A percentile compares a stretch with the other conserved stretches of the same genome.
These are phyloP conservation scores for Chrysoporthe cubensis DNA, from an alignment of 2,329 filamentous ascomycete genomes.

Conservation along the genomic window DNA sequence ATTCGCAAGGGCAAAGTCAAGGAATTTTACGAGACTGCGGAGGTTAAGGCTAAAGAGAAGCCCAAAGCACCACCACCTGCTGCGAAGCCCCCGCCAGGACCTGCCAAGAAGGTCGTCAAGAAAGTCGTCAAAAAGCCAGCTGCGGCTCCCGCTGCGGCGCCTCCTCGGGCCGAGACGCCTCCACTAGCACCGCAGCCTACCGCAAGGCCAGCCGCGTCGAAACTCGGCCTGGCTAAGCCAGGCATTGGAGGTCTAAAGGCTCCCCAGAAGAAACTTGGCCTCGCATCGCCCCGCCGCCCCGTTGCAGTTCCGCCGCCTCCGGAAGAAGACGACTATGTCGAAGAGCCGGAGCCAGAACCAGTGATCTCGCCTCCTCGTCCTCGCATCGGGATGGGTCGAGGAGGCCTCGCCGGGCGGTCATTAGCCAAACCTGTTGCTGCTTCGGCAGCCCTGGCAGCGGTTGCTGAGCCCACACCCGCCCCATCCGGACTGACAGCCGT, in stretches of 20 bases:
- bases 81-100: conserved; percentile 53
- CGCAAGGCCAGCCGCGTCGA: conserved; percentile 55
- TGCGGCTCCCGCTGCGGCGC: conserved; percentile 37
- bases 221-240: conserved; percentile 60
- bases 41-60: conserved; percentile 89
- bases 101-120: conserved; percentile 49
- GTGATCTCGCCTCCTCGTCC: conserved; percentile 51
- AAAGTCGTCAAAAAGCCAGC: conserved; percentile 58
- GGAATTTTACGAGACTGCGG: conserved; percentile 81
- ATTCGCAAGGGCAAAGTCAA: conserved; percentile 96
- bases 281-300: conserved; percentile 58
- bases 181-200: conserved; percentile 63
- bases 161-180: conserved; percentile 48
- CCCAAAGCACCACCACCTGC: conserved; percentile 77
- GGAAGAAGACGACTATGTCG: conserved; percentile 45
- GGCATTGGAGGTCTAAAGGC: conserved; percentile 63
- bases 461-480: conserved; percentile 61
- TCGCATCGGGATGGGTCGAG: conserved; percentile 71
- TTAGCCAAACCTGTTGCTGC: conserved; percentile 71
- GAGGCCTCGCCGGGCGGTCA: conserved; percentile 83
- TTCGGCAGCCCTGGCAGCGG: conserved; percentile 51
- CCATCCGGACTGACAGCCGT: conserved; percentile 69
- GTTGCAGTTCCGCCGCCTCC: conserved; percentile 54
- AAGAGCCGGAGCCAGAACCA: conserved; percentile 55
- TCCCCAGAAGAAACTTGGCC: conserved; percentile 57